Base-by-base conservation (phyloP, 352 stramenopile genomes). In the Phytophthora sojae region DNA sequence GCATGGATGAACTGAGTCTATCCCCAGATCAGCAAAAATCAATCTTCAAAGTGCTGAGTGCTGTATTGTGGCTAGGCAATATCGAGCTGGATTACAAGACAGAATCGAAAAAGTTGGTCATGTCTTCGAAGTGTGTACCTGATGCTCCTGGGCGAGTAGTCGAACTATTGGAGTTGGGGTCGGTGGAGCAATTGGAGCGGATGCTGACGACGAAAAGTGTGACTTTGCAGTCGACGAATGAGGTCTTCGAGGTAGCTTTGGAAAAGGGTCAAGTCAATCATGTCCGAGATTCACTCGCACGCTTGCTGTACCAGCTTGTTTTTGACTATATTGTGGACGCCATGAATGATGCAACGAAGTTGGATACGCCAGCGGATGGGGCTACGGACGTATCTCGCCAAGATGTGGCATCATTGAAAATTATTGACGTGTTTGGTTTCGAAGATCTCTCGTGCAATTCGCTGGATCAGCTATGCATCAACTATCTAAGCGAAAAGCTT, bases 401-500 rank as follows among this genome's bases (percentile, higher is more conserved):
- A 35, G 60, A 45, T 14, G 35, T 72, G 15, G 62, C 74, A 8
- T 50, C 62, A 29, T 39, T 94, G 3, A 75, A 86, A n/a, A 76
- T 95, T 3, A 64, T 95, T 39, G 87, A 95, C 29, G 74, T 93
- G 37, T 93, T 92, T 63, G 87, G 87, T 0, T 95, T 93, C 51
- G 87, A 95, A 72, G 80, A 86, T 57, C 74, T 95, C n/a, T 14
- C 57, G 21, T 57, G 66, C 29, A 93, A 93, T 65, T 95, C 87
- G 21, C 73, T 93, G 37, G 87, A 91, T 73, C 87, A 95, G 55
- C 75, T 95, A 0, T 93, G 85, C 51, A 92, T 95, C 60, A 95
- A 95, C 57, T 95, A 91, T 66, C 60, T 92, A 65, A 93, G 79
- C n/a, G 87, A 95, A 30, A 95, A 93, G 51, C 75, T 95, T 9